These are phyloP conservation scores for Grosmannia penicillata DNA, from an alignment of 2,329 filamentous ascomycete genomes.

Conservation along the genomic window DNA sequence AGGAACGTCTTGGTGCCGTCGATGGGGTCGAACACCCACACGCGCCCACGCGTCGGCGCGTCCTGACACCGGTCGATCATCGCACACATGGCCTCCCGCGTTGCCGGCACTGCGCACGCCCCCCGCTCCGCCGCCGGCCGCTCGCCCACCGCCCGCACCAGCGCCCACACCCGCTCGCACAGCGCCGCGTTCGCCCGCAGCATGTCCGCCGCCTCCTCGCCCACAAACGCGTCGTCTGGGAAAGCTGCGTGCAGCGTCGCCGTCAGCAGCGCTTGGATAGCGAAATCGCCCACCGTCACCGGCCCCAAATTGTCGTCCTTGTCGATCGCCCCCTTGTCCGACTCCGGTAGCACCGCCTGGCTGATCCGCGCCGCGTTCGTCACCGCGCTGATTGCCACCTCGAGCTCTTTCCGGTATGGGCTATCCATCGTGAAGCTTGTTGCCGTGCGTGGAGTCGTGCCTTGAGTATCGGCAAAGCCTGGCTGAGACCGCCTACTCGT, in stretches of 20 bases:
- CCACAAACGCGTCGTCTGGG: slow-evolving; percentile 35
- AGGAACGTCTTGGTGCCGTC: slow-evolving; percentile 45
- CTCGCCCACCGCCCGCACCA: slow-evolving; percentile 20
- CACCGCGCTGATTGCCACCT: slow-evolving; percentile 26
- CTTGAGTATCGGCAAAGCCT: no score
- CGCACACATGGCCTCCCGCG: slow-evolving; percentile 31
- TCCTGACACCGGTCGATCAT: slow-evolving; percentile 33
- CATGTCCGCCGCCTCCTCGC: slow-evolving; percentile 37
- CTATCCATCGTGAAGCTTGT: slow-evolving; percentile 12
- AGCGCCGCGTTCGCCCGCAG: slow-evolving; percentile 27
- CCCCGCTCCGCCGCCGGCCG: slow-evolving; percentile 14
- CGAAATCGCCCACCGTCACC: slow-evolving; percentile 45
- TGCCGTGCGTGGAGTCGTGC: not conserved
- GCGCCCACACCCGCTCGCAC: slow-evolving; percentile 30
- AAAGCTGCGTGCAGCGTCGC: slow-evolving; percentile 33
- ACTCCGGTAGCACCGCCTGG: slow-evolving; percentile 28
- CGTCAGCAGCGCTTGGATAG: slow-evolving; percentile 40
- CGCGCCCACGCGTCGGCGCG: slow-evolving; percentile 25
- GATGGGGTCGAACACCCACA: slow-evolving; percentile 47
- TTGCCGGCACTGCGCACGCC: slow-evolving; percentile 19
- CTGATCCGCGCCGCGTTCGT: slow-evolving; percentile 32
- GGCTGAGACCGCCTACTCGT: no score
- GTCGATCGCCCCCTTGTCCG: slow-evolving; percentile 33
- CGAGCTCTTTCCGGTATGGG: slow-evolving; percentile 26
- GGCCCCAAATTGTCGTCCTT: slow-evolving; percentile 38